These are phyloP conservation scores for Aquilaria agallochum DNA, from an alignment of 441 rosid species.

Conservation along the genomic window DNA sequence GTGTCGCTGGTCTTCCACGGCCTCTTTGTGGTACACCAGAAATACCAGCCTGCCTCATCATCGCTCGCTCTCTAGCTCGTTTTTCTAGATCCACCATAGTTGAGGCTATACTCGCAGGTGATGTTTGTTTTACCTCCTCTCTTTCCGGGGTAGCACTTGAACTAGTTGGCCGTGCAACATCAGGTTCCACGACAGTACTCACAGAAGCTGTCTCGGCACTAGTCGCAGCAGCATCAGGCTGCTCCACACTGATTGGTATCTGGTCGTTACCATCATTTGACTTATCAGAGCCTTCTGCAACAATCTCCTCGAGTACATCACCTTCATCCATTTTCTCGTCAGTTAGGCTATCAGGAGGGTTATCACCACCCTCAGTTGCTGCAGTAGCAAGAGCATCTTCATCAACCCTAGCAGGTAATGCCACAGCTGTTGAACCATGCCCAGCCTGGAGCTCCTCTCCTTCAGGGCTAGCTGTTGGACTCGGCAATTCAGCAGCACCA, in stretches of 20 bases:
- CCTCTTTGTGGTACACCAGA: conserved; percentile 34
- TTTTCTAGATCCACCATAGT: conserved; percentile 47
- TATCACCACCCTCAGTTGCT: conserved; percentile 43
- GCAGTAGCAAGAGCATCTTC: conserved; percentile 36
- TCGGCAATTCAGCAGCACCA: conserved; percentile 38
- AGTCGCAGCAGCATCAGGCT: conserved; percentile 30
- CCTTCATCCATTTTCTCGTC: conserved; percentile 74
- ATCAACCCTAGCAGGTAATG: conserved; percentile 63
- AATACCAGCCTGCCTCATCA: conserved; percentile 49
- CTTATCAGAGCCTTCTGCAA: conserved; percentile 58
- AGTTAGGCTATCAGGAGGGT: conserved; percentile 42
- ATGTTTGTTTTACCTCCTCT: conserved; percentile 48
- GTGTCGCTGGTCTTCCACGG: conserved; percentile 39
- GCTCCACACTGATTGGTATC: conserved; percentile 35
- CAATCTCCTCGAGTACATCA: conserved; percentile 43
- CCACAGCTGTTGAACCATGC: conserved; percentile 38
- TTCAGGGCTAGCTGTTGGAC: conserved; percentile 51
- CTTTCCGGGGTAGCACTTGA: conserved; percentile 33
- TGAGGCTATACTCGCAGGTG: conserved; percentile 40
- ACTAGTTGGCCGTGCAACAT: conserved; percentile 26
- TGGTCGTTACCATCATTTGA: conserved; percentile 42
- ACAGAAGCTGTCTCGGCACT: conserved; percentile 16
- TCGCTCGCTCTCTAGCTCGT: conserved; percentile 56
- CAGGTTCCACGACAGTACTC: conserved; percentile 24
- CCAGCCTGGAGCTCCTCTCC: conserved; percentile 45